Conservation (phyloP, 2,329 filamentous ascomycete genomes). For the Talaromyces rugulosus region DNA sequence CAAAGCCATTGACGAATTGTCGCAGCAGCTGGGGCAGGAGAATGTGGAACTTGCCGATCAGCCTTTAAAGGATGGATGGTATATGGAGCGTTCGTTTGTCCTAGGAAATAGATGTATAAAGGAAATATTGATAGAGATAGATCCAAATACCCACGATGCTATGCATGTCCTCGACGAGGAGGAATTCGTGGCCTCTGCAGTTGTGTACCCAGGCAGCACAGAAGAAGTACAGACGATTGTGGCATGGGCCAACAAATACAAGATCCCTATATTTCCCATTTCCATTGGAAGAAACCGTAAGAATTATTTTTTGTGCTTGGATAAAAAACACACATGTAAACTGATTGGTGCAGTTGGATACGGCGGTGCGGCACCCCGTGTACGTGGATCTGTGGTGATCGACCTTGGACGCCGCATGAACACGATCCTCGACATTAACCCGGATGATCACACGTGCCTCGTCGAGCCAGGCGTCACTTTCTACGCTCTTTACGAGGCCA, state of each 20-base stretch:
- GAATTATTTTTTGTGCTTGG: background rate
- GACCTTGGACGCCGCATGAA: conserved; percentile 41
- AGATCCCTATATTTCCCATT: conserved; percentile 36
- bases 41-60: conserved; percentile 42
- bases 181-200: conserved; percentile 10
- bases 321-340: background rate
- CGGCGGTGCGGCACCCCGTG: conserved; percentile 42
- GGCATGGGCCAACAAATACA: conserved; percentile 20
- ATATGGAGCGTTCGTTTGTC: conserved; percentile 6
- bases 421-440: conserved; percentile 33
- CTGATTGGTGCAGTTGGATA: conserved; percentile 30
- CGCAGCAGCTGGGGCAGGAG: conserved; percentile 30
- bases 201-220: conserved; percentile 11
- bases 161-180: conserved; percentile 12
- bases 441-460: conserved; percentile 35
- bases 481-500: conserved; percentile 35
- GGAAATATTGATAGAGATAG: background rate
- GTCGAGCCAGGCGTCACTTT: conserved; percentile 44
- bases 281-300: conserved; percentile 34
- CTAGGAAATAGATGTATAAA: background rate
- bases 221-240: conserved; percentile 16
- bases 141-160: conserved; percentile 14
- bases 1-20: conserved; percentile 34
- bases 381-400: conserved; percentile 41
- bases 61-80: conserved; percentile 38